Percentiles rank a stretch among this genome's conserved stretches.
These are phyloP conservation scores for Cryphonectria naterciae DNA, from an alignment of 2,329 filamentous ascomycete genomes.

Conservation along the genomic window DNA sequence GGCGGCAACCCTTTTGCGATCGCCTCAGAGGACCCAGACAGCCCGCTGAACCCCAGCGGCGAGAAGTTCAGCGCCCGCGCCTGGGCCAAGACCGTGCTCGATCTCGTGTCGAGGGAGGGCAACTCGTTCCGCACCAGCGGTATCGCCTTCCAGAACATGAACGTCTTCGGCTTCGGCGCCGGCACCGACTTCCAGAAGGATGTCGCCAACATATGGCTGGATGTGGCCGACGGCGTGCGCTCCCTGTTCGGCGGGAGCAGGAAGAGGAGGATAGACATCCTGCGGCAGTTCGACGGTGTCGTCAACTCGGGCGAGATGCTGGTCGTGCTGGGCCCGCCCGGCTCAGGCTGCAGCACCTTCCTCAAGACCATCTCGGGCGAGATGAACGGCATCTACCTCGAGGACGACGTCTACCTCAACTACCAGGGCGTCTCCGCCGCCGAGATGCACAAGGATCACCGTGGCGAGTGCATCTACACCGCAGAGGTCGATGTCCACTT, in stretches of 20 bases:
- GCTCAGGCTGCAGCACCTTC: constrained; percentile 80
- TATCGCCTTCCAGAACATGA: constrained; percentile 69
- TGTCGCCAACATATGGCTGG: constrained; percentile 64
- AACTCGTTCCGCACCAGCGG: constrained; percentile 63
- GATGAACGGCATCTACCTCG: constrained; percentile 77
- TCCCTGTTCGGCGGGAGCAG: constrained; percentile 54
- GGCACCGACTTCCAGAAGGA: constrained; percentile 74
- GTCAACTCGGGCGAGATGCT: constrained; percentile 75
- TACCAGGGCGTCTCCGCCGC: constrained; percentile 76
- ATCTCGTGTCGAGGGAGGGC: constrained; percentile 56
- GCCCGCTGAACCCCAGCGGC: constrained; percentile 53
- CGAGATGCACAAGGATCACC: constrained; percentile 77
- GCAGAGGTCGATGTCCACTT: constrained; percentile 85
- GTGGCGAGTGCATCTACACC: constrained; percentile 85
- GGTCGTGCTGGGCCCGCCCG: constrained; percentile 73
- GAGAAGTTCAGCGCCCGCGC: constrained; percentile 54
- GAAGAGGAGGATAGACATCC: constrained; percentile 66
- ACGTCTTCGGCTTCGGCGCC: constrained; percentile 68
- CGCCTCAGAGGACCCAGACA: constrained; percentile 42
- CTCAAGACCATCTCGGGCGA: constrained; percentile 85
- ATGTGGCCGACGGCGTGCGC: constrained; percentile 47
- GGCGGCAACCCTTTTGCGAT: constrained; percentile 54
- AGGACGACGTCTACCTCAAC: constrained; percentile 74
- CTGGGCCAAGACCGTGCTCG: constrained; percentile 65
- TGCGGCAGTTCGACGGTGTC: constrained; percentile 69